Evolutionary conservation across 2,329 filamentous ascomycete genomes (phyloP), one percentile per base, ranked within the genome.

Genomic region (Trichoderma sp.): DNA sequence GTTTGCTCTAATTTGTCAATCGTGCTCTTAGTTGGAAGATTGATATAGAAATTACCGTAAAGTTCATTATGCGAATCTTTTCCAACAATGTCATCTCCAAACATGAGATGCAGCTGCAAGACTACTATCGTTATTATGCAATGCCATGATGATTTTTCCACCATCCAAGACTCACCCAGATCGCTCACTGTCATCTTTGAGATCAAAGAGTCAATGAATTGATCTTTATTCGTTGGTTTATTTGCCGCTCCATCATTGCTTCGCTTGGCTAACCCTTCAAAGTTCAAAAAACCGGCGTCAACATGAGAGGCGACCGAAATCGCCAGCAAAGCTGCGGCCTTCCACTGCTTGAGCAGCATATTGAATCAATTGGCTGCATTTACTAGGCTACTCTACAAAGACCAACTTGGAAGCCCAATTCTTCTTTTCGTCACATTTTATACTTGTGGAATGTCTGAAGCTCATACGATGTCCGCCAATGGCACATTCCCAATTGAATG

Each of bases 61-160:
- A 75, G 50, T 24, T 75, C 74, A 62, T 75, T 75, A 7, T 75
- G 68, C 0, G 74, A 75, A 18, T 67, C 60, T 21, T 67, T 74
- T 29, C 74, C 74, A 27, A 75, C 69, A 29, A 75, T 74, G 29
- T 75, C 69, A 12, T 74, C 74, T 2, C 68, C 74, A n/a, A 75
- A 75, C 74, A 75, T 75, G 7, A 75, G 71, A 62, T 74, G 74
- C 12, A 75, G 24, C 38, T 75, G 74, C 31, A 75, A 38, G 14
- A 73, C 74, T 75, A 27, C 12, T 21, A 33, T 3, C 6, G 27
- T 64, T 16, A 33, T 3, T 45, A 59, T 18, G 3, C 3, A 5
- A 3, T 6, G 3, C 31, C 1, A n/a, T 35, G 6, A 24, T 50
- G 1, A n/a, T 12, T 53, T 53, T 18, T 5, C 7, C 33, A 16